Conservation (phyloP, 805 yeast species). For the Candida boleticola region DNA sequence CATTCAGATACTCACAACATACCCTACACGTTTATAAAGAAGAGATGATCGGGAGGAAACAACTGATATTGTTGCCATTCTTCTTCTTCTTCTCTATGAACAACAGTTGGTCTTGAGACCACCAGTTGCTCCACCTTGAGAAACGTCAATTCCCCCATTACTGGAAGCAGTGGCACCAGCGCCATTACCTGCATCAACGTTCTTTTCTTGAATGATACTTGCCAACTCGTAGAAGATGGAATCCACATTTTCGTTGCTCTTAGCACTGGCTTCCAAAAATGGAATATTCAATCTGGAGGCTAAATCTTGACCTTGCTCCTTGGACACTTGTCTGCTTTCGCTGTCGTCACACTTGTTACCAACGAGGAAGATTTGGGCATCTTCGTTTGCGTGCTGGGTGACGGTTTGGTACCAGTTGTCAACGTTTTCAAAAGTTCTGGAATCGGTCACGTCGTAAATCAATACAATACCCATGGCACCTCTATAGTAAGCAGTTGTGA, state of each 20-base stretch:
- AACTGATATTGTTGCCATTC: no score
- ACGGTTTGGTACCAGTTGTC: conserved; percentile 96
- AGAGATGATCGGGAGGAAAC: no score
- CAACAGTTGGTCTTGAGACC: conserved; percentile 39
- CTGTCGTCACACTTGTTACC: conserved; percentile 95
- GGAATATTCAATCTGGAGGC: conserved; percentile 87
- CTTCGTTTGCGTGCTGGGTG: conserved; percentile 94
- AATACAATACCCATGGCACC: conserved; percentile 87
- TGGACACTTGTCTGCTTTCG: conserved; percentile 79
- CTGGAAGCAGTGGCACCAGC: conserved; percentile 18
- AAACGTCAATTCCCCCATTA: conserved; percentile 38
- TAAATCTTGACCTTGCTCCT: conserved; percentile 86
- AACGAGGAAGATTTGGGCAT: conserved; percentile 88
- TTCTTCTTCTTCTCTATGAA: no score
- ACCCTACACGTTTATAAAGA: no score
- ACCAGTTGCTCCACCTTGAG: conserved; percentile 23
- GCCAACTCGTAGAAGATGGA: conserved; percentile 90
- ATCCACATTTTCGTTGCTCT: conserved; percentile 88
- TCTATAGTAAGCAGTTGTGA: conserved; percentile 88
- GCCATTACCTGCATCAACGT: conserved; percentile 35
- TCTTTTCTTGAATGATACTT: conserved; percentile 77
- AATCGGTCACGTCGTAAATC: conserved; percentile 83
- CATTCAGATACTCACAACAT: no score
- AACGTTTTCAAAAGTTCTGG: conserved; percentile 87
- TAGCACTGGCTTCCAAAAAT: conserved; percentile 95